These are phyloP conservation scores for Kandelia obovata DNA, from an alignment of 345 rosid genomes.

Conservation along the genomic window DNA sequence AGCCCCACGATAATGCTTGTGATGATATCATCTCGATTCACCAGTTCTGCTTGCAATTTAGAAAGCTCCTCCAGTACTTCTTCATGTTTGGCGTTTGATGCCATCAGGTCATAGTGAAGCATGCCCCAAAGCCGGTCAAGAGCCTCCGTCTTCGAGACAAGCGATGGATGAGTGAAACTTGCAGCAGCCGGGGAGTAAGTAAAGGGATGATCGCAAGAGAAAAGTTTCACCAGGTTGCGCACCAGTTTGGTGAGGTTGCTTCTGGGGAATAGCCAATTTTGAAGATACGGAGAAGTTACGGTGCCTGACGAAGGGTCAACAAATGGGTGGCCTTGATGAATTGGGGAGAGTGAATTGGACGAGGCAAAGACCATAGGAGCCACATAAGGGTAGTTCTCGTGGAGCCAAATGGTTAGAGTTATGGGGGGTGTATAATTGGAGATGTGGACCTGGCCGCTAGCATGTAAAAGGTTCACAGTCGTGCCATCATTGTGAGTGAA, in stretches of 20 bases:
- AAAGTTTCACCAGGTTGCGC: conserved; percentile 44
- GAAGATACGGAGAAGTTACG: conserved; percentile 41
- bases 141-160: conserved; percentile 53
- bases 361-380: conserved; percentile 53
- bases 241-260: conserved; percentile 44
- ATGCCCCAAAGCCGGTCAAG: conserved; percentile 55
- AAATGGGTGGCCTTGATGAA: conserved; percentile 57
- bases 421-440: conserved; percentile 30
- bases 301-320: conserved; percentile 46
- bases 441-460: conserved; percentile 38
- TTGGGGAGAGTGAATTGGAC: conserved; percentile 14
- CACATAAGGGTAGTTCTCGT: conserved; percentile 54
- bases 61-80: conserved; percentile 44
- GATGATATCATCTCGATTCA: conserved; percentile 12
- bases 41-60: conserved; percentile 35
- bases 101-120: conserved; percentile 48
- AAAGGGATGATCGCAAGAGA: conserved; percentile 58
- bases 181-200: neutral
- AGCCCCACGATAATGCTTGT: conserved; percentile 27
- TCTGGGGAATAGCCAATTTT: conserved; percentile 50
- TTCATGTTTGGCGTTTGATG: conserved; percentile 19
- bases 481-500: conserved; percentile 66
- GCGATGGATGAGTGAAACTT: conserved; percentile 28
- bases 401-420: conserved; percentile 61
- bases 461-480: conserved; percentile 45